Percentiles rank a stretch among this genome's conserved stretches.
Evolutionary conservation across 352 stramenopile genomes (phyloP).

Genomic region (Globisporangium apiculatum): DNA sequence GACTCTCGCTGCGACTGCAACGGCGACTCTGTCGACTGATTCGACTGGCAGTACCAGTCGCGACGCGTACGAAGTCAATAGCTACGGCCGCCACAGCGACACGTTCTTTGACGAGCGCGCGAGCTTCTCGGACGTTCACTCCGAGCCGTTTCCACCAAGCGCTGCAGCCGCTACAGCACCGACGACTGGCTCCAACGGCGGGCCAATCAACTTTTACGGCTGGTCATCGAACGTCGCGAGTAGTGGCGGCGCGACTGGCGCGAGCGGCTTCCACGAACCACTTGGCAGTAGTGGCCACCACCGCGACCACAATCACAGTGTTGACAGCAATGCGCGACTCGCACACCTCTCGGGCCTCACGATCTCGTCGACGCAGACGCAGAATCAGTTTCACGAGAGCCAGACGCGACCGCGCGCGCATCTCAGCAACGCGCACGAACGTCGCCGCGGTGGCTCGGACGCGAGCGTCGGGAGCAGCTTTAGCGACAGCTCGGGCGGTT

Average conservation of each 20-base stretch:
- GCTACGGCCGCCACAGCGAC: conserved; percentile 12
- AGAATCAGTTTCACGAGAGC: not conserved
- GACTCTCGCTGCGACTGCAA: too few species aligned
- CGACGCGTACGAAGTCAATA: conserved; percentile 26
- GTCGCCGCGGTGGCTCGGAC: conserved; percentile 39
- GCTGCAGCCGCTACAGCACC: not conserved
- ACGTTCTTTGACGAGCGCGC: conserved; percentile 11
- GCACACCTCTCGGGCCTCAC: conserved; percentile 15
- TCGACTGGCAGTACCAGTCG: not conserved
- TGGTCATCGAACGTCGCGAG: conserved; percentile 47
- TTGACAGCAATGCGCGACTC: conserved; percentile 9
- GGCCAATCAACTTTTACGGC: conserved; percentile 36
- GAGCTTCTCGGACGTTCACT: conserved; percentile 20
- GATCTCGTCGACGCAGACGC: not conserved
- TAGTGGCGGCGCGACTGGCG: too few species aligned
- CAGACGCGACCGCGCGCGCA: not conserved
- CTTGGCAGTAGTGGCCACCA: too few species aligned
- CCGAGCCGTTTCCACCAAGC: not conserved
- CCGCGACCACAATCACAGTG: too few species aligned
- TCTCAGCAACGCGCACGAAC: conserved; percentile 15
- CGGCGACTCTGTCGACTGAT: not conserved
- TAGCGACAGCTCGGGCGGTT: conserved; percentile 21
- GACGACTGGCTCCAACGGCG: conserved; percentile 1
- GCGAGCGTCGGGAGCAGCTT: conserved; percentile 24
- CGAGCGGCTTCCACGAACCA: too few species aligned